Conservation (phyloP, 2,329 filamentous ascomycete genomes). For the Zymoseptoria ardabiliae region DNA sequence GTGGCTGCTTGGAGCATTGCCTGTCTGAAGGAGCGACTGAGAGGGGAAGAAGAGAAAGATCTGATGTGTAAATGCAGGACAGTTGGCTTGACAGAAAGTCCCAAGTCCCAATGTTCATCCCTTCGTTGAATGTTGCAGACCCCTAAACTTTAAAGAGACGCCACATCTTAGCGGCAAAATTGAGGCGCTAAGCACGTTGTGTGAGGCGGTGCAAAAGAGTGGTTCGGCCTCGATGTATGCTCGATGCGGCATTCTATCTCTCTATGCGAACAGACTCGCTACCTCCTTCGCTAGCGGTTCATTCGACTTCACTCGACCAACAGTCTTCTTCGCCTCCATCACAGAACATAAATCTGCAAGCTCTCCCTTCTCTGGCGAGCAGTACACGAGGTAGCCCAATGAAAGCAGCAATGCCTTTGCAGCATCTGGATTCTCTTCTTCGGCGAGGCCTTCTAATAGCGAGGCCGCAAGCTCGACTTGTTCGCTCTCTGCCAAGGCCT, state of each 20-base stretch:
- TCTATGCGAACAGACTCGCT: conserved; percentile 16
- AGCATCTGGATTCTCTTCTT: conserved; percentile 52
- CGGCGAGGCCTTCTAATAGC: conserved; percentile 63
- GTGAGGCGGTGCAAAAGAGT: not conserved
- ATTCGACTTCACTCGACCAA: conserved; percentile 38
- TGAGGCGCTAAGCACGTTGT: not conserved
- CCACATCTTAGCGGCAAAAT: not conserved
- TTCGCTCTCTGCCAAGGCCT: conserved; percentile 58
- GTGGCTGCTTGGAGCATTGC: not conserved
- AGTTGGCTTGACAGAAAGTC: not conserved
- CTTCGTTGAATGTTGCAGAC: not conserved
- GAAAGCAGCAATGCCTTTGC: conserved; percentile 69
- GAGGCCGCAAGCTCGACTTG: conserved; percentile 78
- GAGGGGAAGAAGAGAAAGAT: not conserved
- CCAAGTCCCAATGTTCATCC: not conserved
- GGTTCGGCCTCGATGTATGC: not conserved
- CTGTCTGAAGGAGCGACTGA: conserved; percentile 1
- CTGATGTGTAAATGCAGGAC: not conserved
- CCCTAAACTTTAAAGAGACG: not conserved
- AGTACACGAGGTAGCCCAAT: conserved; percentile 69
- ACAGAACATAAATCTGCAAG: conserved; percentile 71
- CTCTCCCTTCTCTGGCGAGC: conserved; percentile 61
- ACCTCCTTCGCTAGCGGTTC: conserved; percentile 28
- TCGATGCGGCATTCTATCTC: not conserved
- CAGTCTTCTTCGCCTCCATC: conserved; percentile 63